These are phyloP conservation scores for Pestalotiopsis sp. DNA, from an alignment of 2,329 filamentous ascomycete species.

Conservation along the genomic window DNA sequence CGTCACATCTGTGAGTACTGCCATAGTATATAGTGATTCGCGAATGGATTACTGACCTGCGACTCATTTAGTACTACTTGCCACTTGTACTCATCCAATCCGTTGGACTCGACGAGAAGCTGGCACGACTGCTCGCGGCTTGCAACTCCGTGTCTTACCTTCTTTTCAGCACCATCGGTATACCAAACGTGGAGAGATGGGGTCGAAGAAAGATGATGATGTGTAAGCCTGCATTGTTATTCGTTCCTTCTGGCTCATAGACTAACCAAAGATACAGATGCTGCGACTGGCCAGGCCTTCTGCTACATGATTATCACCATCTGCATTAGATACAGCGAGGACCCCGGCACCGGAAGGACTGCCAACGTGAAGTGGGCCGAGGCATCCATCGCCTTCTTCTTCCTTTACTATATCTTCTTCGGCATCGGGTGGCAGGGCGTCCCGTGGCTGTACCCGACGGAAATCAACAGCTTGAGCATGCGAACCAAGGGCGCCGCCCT, in stretches of 20 bases:
- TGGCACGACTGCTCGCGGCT: slow-evolving; percentile 54
- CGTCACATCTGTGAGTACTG: slow-evolving; percentile 16
- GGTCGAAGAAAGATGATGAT: slow-evolving; percentile 61
- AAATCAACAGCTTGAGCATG: slow-evolving; percentile 46
- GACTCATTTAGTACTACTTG: slow-evolving; percentile 26
- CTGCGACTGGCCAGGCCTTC: slow-evolving; percentile 52
- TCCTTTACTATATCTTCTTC: slow-evolving; percentile 58
- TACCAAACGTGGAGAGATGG: slow-evolving; percentile 37
- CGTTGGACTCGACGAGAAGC: slow-evolving; percentile 50
- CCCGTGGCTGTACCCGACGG: slow-evolving; percentile 47
- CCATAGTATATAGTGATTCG: background rate
- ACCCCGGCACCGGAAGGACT: slow-evolving; percentile 2
- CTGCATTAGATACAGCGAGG: slow-evolving; percentile 21
- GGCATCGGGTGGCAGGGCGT: slow-evolving; percentile 51
- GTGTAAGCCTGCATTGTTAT: slow-evolving; percentile 30
- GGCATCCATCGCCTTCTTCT: slow-evolving; percentile 51
- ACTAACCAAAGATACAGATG: slow-evolving; percentile 23
- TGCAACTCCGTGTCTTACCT: slow-evolving; percentile 40
- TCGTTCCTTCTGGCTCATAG: background rate
- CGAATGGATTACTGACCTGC: background rate
- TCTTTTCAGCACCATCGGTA: slow-evolving; percentile 27
- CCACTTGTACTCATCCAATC: slow-evolving; percentile 54
- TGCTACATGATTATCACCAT: slow-evolving; percentile 42
- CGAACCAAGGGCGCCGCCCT: slow-evolving; percentile 34
- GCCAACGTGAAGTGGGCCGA: slow-evolving; percentile 17